phyloP scores from a whole-genome alignment of 441 rosid genomes.

The Daphne laureola region DNA sequence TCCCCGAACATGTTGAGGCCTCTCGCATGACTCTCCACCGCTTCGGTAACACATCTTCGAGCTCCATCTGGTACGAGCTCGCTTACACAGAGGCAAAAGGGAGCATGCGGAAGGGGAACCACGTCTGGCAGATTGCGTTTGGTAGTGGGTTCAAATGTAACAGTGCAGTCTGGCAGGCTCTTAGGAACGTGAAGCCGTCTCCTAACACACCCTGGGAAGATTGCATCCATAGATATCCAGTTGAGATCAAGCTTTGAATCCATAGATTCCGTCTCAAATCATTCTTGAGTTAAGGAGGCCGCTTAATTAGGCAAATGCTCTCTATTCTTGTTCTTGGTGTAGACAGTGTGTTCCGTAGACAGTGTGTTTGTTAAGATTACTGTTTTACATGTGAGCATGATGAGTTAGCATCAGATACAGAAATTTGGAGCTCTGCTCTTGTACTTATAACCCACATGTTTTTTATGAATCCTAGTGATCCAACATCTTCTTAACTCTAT shows the following conservation, averaged over 20 bases:
- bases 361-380: too few relatives aligned
- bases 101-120: conserved; percentile 62
- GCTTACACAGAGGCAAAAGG: conserved; percentile 86
- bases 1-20: conserved; percentile 63
- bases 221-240: conserved; percentile 76
- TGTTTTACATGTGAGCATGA: too few relatives aligned
- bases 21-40: conserved; percentile 91
- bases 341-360: too few relatives aligned
- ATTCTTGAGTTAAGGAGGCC: too few relatives aligned
- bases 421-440: too few relatives aligned
- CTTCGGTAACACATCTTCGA: conserved; percentile 93
- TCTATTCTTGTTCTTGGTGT: too few relatives aligned
- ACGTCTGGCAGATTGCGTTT: conserved; percentile 88
- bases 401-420: too few relatives aligned
- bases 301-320: too few relatives aligned
- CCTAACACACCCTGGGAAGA: conserved; percentile 68
- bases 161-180: conserved; percentile 86
- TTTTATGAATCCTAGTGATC: too few relatives aligned
- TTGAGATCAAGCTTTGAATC: conserved; percentile 34
- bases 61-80: conserved; percentile 89
- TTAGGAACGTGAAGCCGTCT: conserved; percentile 51
- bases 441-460: too few relatives aligned
- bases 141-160: conserved; percentile 94
- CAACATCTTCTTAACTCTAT: too few relatives aligned
- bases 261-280: background rate